Base-by-base conservation (phyloP, 1,284 basidiomycete genomes). In the Microbotryum silenes-acaulis region DNA sequence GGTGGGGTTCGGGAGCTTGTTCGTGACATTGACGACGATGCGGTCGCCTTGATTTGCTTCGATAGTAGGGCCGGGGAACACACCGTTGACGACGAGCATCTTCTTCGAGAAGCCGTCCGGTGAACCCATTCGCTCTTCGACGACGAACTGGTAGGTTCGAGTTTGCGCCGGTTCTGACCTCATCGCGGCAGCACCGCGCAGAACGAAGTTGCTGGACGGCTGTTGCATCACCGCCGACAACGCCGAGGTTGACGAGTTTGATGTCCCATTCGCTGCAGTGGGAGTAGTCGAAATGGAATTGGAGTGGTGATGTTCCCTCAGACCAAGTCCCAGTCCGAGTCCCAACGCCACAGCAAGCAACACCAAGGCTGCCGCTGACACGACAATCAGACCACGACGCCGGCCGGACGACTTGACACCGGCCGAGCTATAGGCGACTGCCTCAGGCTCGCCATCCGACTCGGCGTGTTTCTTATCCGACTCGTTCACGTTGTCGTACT, bases 81-180 rank as follows among this genome's bases (percentile, higher is more conserved):
- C 54, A 16, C 65, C 67, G 47, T 69, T 69, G 16, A 67, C 67
- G 20, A 68, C 65, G 8, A 69, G 51, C 65, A 69, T 65, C 2
- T 57, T 42, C 33, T 64, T 69, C 29, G 58, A 52, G 51, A 59
- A 53, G 3, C 67, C 67, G 54, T 67, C 67, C 23, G 66, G 63
- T 6, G 56, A 46, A 6, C 66, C 66, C 6, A 60, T 18, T n/a
- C 64, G 56, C 61, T 66, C 61, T 59, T 68, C 64, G 29, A 68
- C 45, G 7, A 68, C 59, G 29, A 68, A 68, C 20, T 50, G 48
- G 56, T 62, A 63, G 14, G 54, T 45, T 23, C 65, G 48, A 14
- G 45, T 62, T 49, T 56, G 56, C 25, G 65, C 48, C 21, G 65
- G 51, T 48, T 65, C 46, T 3, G 25, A 47, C 33, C 42, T 51